A percentile compares a stretch with the other conserved stretches of the same genome.
These are phyloP conservation scores for Kazachstania sp. DNA, from an alignment of 1,139 yeast genomes.

Conservation along the genomic window DNA sequence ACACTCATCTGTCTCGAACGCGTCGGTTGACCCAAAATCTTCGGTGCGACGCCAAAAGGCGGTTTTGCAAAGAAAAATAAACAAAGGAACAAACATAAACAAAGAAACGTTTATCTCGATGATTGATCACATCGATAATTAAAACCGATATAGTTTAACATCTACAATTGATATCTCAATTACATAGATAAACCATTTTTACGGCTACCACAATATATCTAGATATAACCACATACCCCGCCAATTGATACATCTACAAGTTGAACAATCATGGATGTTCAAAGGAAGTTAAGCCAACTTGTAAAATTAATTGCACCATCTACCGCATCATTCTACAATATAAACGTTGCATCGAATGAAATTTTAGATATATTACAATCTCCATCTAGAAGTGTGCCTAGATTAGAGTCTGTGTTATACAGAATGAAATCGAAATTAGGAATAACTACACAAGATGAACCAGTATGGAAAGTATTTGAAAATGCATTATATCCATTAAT, in stretches of 20 bases:
- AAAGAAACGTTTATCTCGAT: too few species aligned
- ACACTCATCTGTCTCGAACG: too few species aligned
- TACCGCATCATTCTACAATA: constrained; percentile 1
- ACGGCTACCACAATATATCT: not conserved
- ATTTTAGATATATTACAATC: constrained; percentile 1
- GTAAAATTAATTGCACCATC: constrained; percentile 5
- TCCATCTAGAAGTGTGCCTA: constrained; percentile 7
- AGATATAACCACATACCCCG: not conserved
- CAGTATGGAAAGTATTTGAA: constrained; percentile 18
- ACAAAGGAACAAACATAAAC: too few species aligned
- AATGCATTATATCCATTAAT: constrained; percentile 14
- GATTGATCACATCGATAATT: too few species aligned
- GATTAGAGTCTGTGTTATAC: constrained; percentile 11
- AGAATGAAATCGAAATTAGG: constrained; percentile 6
- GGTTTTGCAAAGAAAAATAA: too few species aligned
- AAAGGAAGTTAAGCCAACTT: not conserved
- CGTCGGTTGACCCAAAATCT: too few species aligned
- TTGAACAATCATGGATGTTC: constrained; percentile 2
- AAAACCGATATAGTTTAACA: too few species aligned
- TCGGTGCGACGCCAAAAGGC: too few species aligned
- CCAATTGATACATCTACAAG: not conserved
- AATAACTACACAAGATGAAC: constrained; percentile 7
- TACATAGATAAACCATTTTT: too few species aligned
- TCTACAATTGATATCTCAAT: too few species aligned
- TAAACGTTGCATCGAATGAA: not conserved